Evolutionary conservation across 345 rosid genomes (phyloP), one percentile per base, ranked within the genome.

Genomic region (Pistacia atlantica): DNA sequence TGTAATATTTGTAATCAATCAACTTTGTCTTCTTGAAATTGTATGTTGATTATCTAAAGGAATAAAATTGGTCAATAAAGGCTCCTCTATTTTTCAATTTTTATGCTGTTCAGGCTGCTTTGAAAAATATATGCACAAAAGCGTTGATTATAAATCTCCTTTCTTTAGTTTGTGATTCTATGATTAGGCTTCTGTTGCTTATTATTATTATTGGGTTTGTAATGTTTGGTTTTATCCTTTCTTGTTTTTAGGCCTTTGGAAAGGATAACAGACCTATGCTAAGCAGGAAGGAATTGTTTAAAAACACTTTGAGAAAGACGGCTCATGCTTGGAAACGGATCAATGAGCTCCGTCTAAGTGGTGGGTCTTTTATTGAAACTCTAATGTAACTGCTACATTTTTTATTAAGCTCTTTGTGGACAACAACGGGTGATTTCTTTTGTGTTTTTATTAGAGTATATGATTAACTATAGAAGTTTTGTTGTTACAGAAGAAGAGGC

Each of bases 271-370:
- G 98, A 80, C 72, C 78, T 79, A 57, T 81, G 90, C 77, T 94
- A 60, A 72, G 84, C 67, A 90, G 99, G 92, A 94, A 94, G 82
- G 99, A 94, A n/a, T 81, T 97, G 86, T 94, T 94, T 83, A 94
- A 91, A 77, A 93, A 86, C 75, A 94, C 98, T 45, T 75, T 94
- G 85, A 88, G 85, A 58, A 97, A 97, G 85, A 87, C 91, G n/a
- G 88, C 91, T 73, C 79, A 97, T 86, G 98, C 98, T 1, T 97
- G 92, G 92, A 97, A 87, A 78, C 83, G 94, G 80, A 89, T 92
- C 75, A 76, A 76, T 67, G 99, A 97, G 85, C 98, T 94, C 80
- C 92, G 90, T 69, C 97, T 97, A 75, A 72, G 77, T 72, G 97
- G 99, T 97, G 73, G 52, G 69, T 65, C 56, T 80, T 68, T 5